Evolutionary conservation across 1,284 basidiomycete genomes (phyloP), one percentile per base, ranked within the genome.

Genomic region (Cryptococcus deneoformans): DNA sequence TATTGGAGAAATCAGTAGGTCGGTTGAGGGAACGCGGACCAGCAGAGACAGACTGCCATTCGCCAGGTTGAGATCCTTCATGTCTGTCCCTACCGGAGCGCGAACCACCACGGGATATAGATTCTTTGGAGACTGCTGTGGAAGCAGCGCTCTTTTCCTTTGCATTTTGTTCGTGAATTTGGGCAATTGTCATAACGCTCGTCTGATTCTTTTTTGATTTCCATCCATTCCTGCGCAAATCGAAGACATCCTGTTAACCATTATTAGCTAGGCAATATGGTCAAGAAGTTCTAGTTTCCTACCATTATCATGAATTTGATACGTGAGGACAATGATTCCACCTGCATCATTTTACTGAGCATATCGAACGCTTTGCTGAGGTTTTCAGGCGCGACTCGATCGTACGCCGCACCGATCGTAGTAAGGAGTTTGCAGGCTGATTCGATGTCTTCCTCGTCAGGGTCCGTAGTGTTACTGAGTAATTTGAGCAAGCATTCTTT

Each of bases 371-470:
- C 96, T 46, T 94, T 87, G 68, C 92, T 88, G 85, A 98, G 89
- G 46, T 89, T 89, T 81, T 91, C 92, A 20, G 79, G 76, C 12
- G 67, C 62, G n/a, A 62, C 62, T 1, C 85, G 85, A 72, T 98
- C 94, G 59, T 96, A 84, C 44, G 85, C 81, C 59, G 82, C 82
- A 53, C 95, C 95, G 57, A 97, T 90, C 6, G 93, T 98, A 45
- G 87, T 85, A 60, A 98, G 79, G 54, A 98, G 84, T 78, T 93
- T 92, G 83, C 92, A 96, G 62, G 97, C 84, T 50, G 88, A 92
- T 82, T 98, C 95, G 66, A 98, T 90, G 73, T 98, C 93, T 79
- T 97, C 95, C 79, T 98, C 95, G 73, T 97, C 92, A 0, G 94
- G 94, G 71, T 91, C 90, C 60, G 91, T 87, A 58, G 94, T 88